These are phyloP conservation scores for Venturia aucupariae DNA, from an alignment of 2,329 filamentous ascomycete species.

Conservation along the genomic window DNA sequence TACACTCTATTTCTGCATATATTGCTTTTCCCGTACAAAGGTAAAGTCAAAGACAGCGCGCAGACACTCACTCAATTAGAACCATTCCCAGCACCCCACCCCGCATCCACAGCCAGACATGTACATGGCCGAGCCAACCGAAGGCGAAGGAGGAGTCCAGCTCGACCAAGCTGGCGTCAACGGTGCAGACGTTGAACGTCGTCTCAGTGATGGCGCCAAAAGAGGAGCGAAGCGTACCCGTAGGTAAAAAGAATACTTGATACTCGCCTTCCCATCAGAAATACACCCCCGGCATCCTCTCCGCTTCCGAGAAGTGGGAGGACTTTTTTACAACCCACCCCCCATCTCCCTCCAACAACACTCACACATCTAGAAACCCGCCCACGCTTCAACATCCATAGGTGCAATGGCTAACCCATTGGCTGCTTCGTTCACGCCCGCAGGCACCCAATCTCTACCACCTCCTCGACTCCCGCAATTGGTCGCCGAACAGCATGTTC, in stretches of 20 bases:
- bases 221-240: background rate
- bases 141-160: background rate
- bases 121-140: background rate
- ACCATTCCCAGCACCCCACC: background rate
- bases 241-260: background rate
- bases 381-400: background rate
- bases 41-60: background rate
- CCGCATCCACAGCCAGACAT: background rate
- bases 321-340: background rate
- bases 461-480: constrained; percentile 84
- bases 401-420: constrained; percentile 8
- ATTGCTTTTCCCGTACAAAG: background rate
- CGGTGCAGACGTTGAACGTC: background rate
- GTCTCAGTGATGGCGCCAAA: background rate
- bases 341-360: background rate
- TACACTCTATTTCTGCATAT: no score
- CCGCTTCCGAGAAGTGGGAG: background rate
- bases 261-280: background rate
- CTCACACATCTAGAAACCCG: background rate
- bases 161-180: background rate
- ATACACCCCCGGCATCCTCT: background rate
- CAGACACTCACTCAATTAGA: background rate
- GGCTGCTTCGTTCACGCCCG: background rate
- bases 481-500: constrained; percentile 82
- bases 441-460: constrained; percentile 76